Evolutionary conservation across 2,329 filamentous ascomycete species (phyloP).

Genomic region (Neospermospora avenae): DNA sequence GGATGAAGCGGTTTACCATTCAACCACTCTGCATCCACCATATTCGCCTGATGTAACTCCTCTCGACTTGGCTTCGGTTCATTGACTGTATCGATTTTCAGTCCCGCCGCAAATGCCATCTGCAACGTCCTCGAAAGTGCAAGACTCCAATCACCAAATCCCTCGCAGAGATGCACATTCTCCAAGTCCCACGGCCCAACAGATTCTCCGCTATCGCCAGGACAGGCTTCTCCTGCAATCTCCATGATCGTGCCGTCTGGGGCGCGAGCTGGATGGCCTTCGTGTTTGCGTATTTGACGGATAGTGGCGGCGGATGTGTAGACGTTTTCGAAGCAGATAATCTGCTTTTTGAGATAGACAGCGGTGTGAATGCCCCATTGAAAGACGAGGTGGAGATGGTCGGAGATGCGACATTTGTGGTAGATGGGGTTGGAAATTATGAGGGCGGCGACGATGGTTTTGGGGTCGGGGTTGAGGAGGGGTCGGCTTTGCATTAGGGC

Average conservation of each 20-base stretch:
- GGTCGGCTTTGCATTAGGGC: neutral
- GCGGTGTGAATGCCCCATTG: conserved; percentile 3
- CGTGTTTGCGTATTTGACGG: neutral
- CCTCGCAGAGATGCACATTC: conserved; percentile 1
- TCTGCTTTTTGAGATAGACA: neutral
- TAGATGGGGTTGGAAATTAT: neutral
- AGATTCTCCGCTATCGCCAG: neutral
- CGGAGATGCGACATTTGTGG: conserved; percentile 5
- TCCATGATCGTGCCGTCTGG: conserved; percentile 5
- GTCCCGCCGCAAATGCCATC: neutral
- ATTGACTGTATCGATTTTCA: neutral
- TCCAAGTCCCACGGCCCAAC: conserved; percentile 4
- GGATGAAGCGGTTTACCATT: conserved; percentile 1
- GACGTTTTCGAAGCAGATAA: neutral
- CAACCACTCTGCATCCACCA: neutral
- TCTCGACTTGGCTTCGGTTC: neutral
- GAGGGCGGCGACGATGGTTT: neutral
- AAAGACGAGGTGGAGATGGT: conserved; percentile 1
- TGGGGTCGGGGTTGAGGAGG: neutral
- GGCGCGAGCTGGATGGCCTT: conserved; percentile 1
- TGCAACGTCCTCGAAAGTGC: neutral
- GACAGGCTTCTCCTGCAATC: neutral
- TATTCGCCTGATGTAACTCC: neutral
- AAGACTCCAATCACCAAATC: neutral
- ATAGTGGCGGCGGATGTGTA: neutral